These are phyloP conservation scores for Yamadazyma friedrichii DNA, from an alignment of 1,139 yeast genomes.

Conservation along the genomic window DNA sequence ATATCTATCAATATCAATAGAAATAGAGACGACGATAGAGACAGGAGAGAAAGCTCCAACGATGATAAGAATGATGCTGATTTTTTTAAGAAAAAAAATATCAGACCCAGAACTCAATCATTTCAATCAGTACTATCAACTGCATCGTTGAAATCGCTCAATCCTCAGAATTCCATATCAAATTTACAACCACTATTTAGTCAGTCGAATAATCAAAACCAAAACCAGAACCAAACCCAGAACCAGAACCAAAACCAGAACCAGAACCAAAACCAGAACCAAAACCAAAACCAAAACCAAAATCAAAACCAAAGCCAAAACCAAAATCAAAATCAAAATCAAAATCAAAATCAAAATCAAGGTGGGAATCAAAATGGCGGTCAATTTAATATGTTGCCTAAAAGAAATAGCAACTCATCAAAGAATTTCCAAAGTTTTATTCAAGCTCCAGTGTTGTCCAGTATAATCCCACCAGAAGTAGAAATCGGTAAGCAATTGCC, in stretches of 20 bases:
- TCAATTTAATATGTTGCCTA: conserved; percentile 3
- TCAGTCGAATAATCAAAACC: too few relatives aligned
- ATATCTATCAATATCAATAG: background rate
- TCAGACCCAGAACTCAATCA: conserved; percentile 56
- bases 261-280: too few relatives aligned
- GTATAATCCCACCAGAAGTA: conserved; percentile 31
- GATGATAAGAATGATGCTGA: conserved; percentile 5
- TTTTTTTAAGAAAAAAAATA: conserved; percentile 51
- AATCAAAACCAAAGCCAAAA: too few relatives aligned
- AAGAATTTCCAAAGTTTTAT: conserved; percentile 48
- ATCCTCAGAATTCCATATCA: conserved; percentile 14
- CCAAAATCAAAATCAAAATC: too few relatives aligned
- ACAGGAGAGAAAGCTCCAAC: background rate
- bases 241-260: too few relatives aligned
- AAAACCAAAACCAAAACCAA: too few relatives aligned
- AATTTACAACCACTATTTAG: conserved; percentile 8
- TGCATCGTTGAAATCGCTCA: conserved; percentile 53
- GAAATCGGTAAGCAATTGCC: conserved; percentile 47
- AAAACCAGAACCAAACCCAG: too few relatives aligned
- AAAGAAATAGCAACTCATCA: conserved; percentile 21
- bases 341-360: too few relatives aligned
- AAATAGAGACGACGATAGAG: conserved; percentile 2
- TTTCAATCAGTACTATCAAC: conserved; percentile 64
- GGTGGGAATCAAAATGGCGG: too few relatives aligned
- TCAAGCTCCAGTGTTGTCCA: conserved; percentile 48